phyloP scores from a whole-genome alignment of 371 early-diverging fungal genomes.

The Aphelidium insulamus region DNA sequence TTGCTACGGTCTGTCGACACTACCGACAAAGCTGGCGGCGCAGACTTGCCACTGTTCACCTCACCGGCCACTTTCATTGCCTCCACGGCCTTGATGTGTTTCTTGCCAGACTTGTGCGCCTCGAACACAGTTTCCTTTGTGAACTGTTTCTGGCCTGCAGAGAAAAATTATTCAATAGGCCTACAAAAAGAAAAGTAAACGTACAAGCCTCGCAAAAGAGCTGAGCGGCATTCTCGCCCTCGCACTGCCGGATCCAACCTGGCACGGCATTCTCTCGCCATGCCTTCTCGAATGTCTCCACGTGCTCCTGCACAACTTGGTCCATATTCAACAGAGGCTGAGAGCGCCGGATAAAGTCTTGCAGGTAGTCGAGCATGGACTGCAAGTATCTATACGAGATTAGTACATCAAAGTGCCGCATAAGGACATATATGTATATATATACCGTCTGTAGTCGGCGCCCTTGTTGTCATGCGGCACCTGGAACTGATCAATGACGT shows the following conservation, averaged over 20 bases:
- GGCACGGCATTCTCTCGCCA: slow-evolving; percentile 31
- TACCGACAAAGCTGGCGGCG: background rate
- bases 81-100: slow-evolving; percentile 63
- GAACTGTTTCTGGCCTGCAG: slow-evolving; percentile 44
- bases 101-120: slow-evolving; percentile 65
- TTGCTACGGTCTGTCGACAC: slow-evolving; percentile 16
- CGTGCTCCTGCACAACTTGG: slow-evolving; percentile 19
- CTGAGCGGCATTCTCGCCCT: slow-evolving; percentile 12
- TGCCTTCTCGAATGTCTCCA: slow-evolving; percentile 25
- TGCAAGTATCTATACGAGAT: slow-evolving; percentile 34
- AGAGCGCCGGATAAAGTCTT: slow-evolving; percentile 44
- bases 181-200: slow-evolving; percentile 3
- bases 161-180: background rate
- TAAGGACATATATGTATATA: background rate
- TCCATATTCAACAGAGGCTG: slow-evolving; percentile 53
- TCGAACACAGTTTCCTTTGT: slow-evolving; percentile 61
- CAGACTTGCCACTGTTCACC: background rate
- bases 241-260: slow-evolving; percentile 30
- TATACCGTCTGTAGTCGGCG: slow-evolving; percentile 31
- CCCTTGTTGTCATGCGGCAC: slow-evolving; percentile 38
- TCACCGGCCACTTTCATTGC: slow-evolving; percentile 10
- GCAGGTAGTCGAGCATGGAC: slow-evolving; percentile 36
- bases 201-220: slow-evolving; percentile 62
- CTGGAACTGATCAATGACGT: slow-evolving; percentile 36
- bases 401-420: background rate